Conservation (phyloP, 805 yeast genomes). For the Saturnispora sekii region DNA sequence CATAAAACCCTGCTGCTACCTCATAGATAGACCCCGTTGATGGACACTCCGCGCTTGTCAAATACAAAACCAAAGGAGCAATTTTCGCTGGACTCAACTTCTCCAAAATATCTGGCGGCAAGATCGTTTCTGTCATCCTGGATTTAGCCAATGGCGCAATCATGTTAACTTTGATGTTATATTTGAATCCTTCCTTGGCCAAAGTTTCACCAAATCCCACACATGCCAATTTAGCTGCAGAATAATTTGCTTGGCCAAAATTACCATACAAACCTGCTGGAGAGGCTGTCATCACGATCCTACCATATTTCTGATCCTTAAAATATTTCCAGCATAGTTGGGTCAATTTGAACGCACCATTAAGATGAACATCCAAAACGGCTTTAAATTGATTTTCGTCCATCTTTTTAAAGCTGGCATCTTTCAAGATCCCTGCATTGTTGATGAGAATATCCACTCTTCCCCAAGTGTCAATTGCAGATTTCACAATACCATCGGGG, state of each 20-base stretch:
- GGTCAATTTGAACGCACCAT: slow-evolving; percentile 79
- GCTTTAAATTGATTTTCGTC: slow-evolving; percentile 65
- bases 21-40: slow-evolving; percentile 76
- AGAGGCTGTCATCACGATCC: slow-evolving; percentile 88
- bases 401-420: slow-evolving; percentile 81
- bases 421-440: slow-evolving; percentile 93
- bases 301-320: slow-evolving; percentile 76
- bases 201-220: slow-evolving; percentile 90
- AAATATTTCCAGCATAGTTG: slow-evolving; percentile 90
- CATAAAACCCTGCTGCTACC: slow-evolving; percentile 89
- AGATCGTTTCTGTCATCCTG: slow-evolving; percentile 86
- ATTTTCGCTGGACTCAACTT: slow-evolving; percentile 78
- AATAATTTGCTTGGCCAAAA: slow-evolving; percentile 93
- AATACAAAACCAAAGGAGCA: slow-evolving; percentile 81
- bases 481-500: slow-evolving; percentile 75
- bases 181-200: slow-evolving; percentile 85
- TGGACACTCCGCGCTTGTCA: slow-evolving; percentile 55
- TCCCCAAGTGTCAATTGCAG: slow-evolving; percentile 82
- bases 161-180: slow-evolving; percentile 74
- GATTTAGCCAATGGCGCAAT: slow-evolving; percentile 95
- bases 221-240: slow-evolving; percentile 85
- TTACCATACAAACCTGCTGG: slow-evolving; percentile 97
- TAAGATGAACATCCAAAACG: slow-evolving; percentile 80
- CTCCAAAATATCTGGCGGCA: slow-evolving; percentile 79
- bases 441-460: slow-evolving; percentile 81